phyloP scores from a whole-genome alignment of 1,284 basidiomycete species.

The Cryptococcus amylolentus region DNA sequence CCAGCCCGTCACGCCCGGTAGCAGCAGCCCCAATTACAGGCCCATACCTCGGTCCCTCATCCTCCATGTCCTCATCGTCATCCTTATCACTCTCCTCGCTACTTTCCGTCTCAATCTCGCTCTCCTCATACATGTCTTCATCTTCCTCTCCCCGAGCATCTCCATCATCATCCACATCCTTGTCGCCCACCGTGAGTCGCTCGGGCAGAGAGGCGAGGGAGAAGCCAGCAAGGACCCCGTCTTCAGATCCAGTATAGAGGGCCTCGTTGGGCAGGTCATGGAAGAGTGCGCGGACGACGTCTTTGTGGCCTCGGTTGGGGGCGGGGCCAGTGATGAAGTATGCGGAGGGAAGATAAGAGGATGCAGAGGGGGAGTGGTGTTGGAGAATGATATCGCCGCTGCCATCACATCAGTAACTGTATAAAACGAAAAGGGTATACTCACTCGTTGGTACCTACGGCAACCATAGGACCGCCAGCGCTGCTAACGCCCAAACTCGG shows the following conservation, averaged over 20 bases:
- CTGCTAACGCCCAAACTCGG: conserved; percentile 43
- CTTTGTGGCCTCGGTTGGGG: conserved; percentile 39
- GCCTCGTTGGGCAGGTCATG: conserved; percentile 45
- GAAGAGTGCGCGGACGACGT: conserved; percentile 47
- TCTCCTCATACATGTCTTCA: conserved; percentile 33
- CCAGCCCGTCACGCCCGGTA: neutral
- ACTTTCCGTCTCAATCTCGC: conserved; percentile 39
- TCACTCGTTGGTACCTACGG: conserved; percentile 44
- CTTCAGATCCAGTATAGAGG: conserved; percentile 50
- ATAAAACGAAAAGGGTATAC: conserved; percentile 7
- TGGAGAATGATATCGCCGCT: conserved; percentile 48
- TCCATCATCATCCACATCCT: conserved; percentile 41
- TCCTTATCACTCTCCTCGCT: conserved; percentile 15
- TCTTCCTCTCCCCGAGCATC: conserved; percentile 37
- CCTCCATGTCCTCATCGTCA: conserved; percentile 21
- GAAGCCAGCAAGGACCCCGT: conserved; percentile 49
- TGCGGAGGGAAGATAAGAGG: conserved; percentile 37
- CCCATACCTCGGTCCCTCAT: conserved; percentile 20
- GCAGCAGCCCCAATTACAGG: conserved; percentile 16
- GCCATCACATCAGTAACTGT: neutral
- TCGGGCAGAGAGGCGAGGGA: conserved; percentile 34
- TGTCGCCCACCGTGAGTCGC: conserved; percentile 37
- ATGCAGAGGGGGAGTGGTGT: conserved; percentile 22
- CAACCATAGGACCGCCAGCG: conserved; percentile 36
- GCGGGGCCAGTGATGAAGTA: conserved; percentile 40